phyloP scores from a whole-genome alignment of 2,329 filamentous ascomycete species.

The Xylariaceae sp. region DNA sequence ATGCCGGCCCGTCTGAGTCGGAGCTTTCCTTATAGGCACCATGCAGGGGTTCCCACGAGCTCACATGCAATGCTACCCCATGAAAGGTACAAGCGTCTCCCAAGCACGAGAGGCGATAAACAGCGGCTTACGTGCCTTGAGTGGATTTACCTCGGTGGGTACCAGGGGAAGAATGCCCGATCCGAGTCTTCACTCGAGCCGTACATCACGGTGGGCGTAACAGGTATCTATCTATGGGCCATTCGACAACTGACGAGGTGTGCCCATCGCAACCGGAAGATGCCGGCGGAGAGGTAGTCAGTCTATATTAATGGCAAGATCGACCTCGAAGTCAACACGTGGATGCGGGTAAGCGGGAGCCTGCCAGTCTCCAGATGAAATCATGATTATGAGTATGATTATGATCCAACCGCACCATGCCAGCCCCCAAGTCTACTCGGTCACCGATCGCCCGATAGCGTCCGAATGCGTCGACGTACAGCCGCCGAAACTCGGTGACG shows the following conservation, averaged over 20 bases:
- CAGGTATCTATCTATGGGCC: no score
- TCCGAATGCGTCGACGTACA: background rate
- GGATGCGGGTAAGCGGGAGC: slow-evolving; percentile 5
- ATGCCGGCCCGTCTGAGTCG: slow-evolving; percentile 1
- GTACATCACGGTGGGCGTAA: no score
- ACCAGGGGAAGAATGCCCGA: no score
- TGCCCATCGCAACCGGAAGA: background rate
- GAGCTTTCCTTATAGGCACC: slow-evolving; percentile 8
- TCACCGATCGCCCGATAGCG: slow-evolving; percentile 15
- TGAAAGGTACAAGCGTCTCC: slow-evolving; percentile 5
- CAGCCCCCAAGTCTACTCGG: slow-evolving; percentile 13
- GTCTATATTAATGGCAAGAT: background rate
- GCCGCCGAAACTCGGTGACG: slow-evolving; percentile 8
- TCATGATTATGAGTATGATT: no score
- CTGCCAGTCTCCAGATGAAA: slow-evolving; percentile 4
- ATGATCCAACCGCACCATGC: background rate
- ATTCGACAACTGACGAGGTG: background rate
- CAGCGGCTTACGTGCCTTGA: background rate
- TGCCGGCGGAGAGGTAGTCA: background rate
- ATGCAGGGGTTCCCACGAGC: slow-evolving; percentile 19
- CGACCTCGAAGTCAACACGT: slow-evolving; percentile 2
- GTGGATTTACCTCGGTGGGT: slow-evolving; percentile 7
- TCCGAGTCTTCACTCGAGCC: no score
- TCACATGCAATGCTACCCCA: slow-evolving; percentile 10
- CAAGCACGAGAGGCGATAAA: background rate